Evolutionary conservation across 2,329 filamentous ascomycete genomes (phyloP).

Genomic region (Microthyrium microscopicum): DNA sequence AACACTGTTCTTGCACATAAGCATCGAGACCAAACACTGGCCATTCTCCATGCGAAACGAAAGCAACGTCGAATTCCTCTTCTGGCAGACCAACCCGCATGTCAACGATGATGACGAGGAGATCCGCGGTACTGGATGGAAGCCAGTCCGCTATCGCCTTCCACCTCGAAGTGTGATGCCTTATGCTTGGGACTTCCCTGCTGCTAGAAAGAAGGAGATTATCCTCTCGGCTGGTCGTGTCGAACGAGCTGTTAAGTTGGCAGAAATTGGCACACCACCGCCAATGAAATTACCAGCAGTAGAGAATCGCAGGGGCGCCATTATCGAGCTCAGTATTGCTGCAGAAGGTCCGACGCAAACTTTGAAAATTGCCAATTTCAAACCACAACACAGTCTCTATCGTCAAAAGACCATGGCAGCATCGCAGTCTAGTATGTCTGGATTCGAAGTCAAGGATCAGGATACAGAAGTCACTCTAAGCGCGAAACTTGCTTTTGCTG

Average conservation of each 20-base stretch:
- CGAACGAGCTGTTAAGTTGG: slow-evolving; percentile 82
- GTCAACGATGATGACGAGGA: slow-evolving; percentile 84
- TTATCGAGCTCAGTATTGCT: slow-evolving; percentile 91
- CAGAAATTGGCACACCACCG: slow-evolving; percentile 90
- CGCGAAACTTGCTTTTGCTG: slow-evolving; percentile 73
- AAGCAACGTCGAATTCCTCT: slow-evolving; percentile 90
- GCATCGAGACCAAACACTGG: slow-evolving; percentile 86
- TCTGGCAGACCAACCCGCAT: slow-evolving; percentile 88
- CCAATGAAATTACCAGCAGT: slow-evolving; percentile 74
- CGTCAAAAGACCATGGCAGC: slow-evolving; percentile 40
- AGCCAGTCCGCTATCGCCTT: slow-evolving; percentile 78
- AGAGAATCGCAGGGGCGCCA: slow-evolving; percentile 53
- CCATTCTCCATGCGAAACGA: slow-evolving; percentile 98
- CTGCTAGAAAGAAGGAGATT: slow-evolving; percentile 89
- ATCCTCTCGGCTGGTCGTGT: slow-evolving; percentile 64
- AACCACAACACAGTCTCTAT: slow-evolving; percentile 83
- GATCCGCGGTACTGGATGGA: slow-evolving; percentile 69
- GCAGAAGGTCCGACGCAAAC: slow-evolving; percentile 93
- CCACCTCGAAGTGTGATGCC: slow-evolving; percentile 97
- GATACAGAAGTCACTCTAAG: slow-evolving; percentile 80
- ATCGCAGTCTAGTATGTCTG: slow-evolving; percentile 45
- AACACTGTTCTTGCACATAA: slow-evolving; percentile 84
- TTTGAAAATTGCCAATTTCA: slow-evolving; percentile 85
- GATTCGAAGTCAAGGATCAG: slow-evolving; percentile 87
- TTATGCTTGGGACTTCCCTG: slow-evolving; percentile 97